Base-by-base conservation (phyloP, 176 grass and related monocot species). In the Eragrostis nindensis region DNA sequence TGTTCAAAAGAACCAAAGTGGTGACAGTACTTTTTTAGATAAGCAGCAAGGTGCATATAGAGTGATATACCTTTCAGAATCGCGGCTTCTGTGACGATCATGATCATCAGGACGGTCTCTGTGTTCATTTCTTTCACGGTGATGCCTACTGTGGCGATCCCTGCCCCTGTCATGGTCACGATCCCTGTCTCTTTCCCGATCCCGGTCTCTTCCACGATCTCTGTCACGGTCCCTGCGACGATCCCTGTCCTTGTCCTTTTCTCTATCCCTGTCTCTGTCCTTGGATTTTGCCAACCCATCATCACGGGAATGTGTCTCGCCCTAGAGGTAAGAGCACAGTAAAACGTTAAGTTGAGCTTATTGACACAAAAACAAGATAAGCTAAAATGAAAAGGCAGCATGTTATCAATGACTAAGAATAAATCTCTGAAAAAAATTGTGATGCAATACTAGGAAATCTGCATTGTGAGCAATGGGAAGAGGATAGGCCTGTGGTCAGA, bases 101-200 rank as follows among this genome's bases (percentile, higher is more conserved):
- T 85, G 84, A 77, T 95, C 92, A 80, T 99, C 88, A 59, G 88
- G 72, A 66, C 88, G 92, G 82, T 93, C 92, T 46, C 75, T 72
- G 29, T 81, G 87, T 43, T 87, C 83, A 47, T 66, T 72, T 86
- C 74, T 78, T 30, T 89, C 87, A 78, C 67, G 78, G 59, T 82
- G 73, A 60, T 71, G 46, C 24, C 83, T 89, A 60, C 75, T 69
- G 32, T 43, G 59, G 30, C 73, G 83, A 82, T 85, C 57, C 4
- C 42, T 7, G 9, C 8, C 42, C 42, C 42, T 42, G 40, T 42
- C 40, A 4, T 7, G 42, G 8, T 44, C 42, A 5, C 42, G 8
- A 44, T 61, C 56, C 56, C 24, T 57, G 54, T 54, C 52, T 8
- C 52, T 55, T 1, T n/a, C 87, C 19, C 38, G 15, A 39, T 78